A percentile compares a stretch with the other conserved stretches of the same genome.
Evolutionary conservation across 495 filamentous ascomycete species (phyloP).

Genomic region (Penicillium bovifimosum): DNA sequence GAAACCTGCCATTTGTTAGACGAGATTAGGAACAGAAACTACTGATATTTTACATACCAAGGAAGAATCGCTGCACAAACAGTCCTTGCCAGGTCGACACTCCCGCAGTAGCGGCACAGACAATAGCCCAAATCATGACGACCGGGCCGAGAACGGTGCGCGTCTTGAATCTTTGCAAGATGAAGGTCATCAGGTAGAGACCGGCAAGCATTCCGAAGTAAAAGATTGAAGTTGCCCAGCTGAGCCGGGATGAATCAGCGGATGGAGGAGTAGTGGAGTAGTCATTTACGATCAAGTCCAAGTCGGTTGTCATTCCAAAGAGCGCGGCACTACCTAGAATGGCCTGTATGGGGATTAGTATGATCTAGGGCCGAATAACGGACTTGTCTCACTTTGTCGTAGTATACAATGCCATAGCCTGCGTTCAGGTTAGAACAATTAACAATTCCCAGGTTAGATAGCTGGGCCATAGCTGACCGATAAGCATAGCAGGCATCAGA

Average conservation of each 20-base stretch:
- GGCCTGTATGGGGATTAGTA: conserved; percentile 40
- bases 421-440: not conserved
- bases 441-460: not conserved
- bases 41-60: conserved; percentile 31
- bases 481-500: conserved; percentile 65
- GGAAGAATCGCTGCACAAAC: conserved; percentile 66
- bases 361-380: not conserved
- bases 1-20: conserved; percentile 42
- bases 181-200: conserved; percentile 65
- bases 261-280: conserved; percentile 49
- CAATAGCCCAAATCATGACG: conserved; percentile 61
- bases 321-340: conserved; percentile 67
- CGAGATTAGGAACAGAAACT: too few relatives aligned
- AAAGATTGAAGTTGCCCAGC: conserved; percentile 73
- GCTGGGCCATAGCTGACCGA: conserved; percentile 37
- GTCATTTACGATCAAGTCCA: conserved; percentile 49
- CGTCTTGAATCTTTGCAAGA: conserved; percentile 59
- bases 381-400: conserved; percentile 55
- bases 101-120: conserved; percentile 63
- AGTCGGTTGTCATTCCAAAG: conserved; percentile 70
- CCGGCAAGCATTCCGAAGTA: conserved; percentile 76
- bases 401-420: conserved; percentile 69
- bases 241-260: conserved; percentile 56
- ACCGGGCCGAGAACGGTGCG: conserved; percentile 56
- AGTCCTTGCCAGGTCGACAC: conserved; percentile 59